phyloP scores from a whole-genome alignment of 495 filamentous ascomycete species.

The Gamarada debralockiae region DNA sequence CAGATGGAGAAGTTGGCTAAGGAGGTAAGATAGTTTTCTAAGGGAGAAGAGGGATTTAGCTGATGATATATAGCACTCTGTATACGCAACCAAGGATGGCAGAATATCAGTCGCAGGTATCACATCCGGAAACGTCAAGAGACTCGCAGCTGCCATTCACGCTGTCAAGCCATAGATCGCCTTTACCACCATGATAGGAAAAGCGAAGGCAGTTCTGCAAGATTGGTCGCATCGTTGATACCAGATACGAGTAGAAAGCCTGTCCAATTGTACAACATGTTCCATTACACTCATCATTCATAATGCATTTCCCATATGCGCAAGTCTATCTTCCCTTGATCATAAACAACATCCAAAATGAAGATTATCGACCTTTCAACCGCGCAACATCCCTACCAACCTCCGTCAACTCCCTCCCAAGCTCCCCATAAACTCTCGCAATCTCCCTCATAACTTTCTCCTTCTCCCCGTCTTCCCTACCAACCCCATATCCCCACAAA shows the following conservation, averaged over 20 bases:
- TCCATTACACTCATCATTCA: neutral
- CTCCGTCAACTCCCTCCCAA: constrained; percentile 50
- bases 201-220: neutral
- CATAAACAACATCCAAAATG: too few relatives aligned
- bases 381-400: constrained; percentile 54
- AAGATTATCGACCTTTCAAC: constrained; percentile 31
- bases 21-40: constrained; percentile 51
- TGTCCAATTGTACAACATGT: constrained; percentile 1
- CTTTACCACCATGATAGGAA: too few relatives aligned
- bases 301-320: neutral
- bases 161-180: constrained; percentile 70
- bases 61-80: constrained; percentile 64
- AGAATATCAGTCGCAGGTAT: constrained; percentile 97
- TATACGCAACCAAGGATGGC: constrained; percentile 96
- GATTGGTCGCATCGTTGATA: neutral
- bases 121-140: constrained; percentile 86
- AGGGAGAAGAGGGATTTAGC: constrained; percentile 2
- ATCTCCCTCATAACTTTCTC: constrained; percentile 49
- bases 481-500: constrained; percentile 51
- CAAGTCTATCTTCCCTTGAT: too few relatives aligned
- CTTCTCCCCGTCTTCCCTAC: constrained; percentile 32
- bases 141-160: constrained; percentile 92
- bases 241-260: neutral
- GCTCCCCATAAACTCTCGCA: constrained; percentile 53
- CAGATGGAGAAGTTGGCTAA: constrained; percentile 91